These are phyloP conservation scores for Epichloe hybrida DNA, from an alignment of 2,329 filamentous ascomycete species.

Conservation along the genomic window DNA sequence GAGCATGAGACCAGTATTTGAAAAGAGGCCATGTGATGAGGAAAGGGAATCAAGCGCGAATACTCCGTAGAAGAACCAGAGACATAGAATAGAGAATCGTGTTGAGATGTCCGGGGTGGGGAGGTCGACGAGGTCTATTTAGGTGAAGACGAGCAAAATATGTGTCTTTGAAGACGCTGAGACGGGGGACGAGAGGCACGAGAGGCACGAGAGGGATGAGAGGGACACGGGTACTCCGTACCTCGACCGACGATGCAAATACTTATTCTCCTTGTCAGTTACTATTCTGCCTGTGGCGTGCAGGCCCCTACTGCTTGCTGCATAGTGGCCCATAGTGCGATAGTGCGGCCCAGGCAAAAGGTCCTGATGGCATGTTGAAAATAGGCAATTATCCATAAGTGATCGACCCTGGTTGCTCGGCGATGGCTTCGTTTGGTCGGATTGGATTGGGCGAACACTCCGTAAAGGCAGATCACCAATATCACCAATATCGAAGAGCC, in stretches of 20 bases:
- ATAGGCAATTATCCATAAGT: background rate
- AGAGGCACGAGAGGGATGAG: background rate
- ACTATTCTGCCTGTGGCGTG: conserved; percentile 1
- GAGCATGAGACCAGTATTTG: background rate
- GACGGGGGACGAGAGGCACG: background rate
- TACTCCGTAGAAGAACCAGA: background rate
- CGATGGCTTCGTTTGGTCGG: conserved; percentile 1
- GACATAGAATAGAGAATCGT: background rate
- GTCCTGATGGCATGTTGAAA: background rate
- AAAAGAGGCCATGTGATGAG: background rate
- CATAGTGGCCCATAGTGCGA: background rate
- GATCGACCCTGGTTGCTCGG: background rate
- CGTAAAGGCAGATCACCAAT: background rate
- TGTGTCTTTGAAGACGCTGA: background rate
- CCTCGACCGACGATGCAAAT: background rate
- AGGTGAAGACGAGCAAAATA: background rate
- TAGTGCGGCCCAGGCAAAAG: background rate
- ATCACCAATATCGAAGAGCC: background rate
- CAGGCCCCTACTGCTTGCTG: background rate
- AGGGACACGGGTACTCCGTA: conserved; percentile 1
- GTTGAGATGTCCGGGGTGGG: background rate
- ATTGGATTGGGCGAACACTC: background rate
- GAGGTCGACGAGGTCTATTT: conserved; percentile 3
- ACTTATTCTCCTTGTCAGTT: background rate
- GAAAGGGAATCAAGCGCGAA: background rate